These are phyloP conservation scores for Selaginella moellendorffii DNA, from an alignment of 75 land plant genomes.

Conservation along the genomic window DNA sequence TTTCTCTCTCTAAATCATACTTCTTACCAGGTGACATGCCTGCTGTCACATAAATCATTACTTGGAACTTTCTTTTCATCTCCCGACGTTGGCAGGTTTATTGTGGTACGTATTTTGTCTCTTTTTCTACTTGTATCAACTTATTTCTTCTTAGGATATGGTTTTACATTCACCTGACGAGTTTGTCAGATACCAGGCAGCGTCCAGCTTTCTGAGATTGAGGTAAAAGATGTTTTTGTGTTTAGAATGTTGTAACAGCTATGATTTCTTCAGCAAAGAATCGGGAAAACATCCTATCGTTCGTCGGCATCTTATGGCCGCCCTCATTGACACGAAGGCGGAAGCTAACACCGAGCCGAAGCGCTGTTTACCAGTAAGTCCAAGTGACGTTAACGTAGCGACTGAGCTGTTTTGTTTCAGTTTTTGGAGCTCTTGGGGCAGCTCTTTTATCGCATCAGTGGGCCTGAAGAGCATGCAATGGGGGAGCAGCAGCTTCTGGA, in stretches of 20 bases:
- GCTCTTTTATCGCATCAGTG: conserved; percentile 15
- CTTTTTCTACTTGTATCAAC: background rate
- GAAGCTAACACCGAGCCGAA: conserved; percentile 18
- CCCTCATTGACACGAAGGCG: conserved; percentile 17
- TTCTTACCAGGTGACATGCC: conserved; percentile 18
- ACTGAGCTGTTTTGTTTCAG: too few relatives aligned
- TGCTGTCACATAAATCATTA: conserved; percentile 12
- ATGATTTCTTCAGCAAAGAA: conserved; percentile 1
- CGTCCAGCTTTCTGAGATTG: conserved; percentile 16
- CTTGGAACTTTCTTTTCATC: conserved; percentile 13
- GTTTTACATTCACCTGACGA: conserved; percentile 21
- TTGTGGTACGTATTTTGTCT: conserved; percentile 16
- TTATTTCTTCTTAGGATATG: conserved; percentile 18
- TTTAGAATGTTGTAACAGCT: background rate
- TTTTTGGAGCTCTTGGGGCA: conserved; percentile 29
- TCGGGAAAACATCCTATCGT: background rate
- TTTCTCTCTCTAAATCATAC: background rate
- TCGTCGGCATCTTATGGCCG: conserved; percentile 15
- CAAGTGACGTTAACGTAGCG: too few relatives aligned
- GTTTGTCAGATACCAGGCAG: conserved; percentile 22
- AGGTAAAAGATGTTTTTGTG: conserved; percentile 8
- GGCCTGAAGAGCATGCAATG: conserved; percentile 15
- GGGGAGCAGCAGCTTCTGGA: conserved; percentile 22
- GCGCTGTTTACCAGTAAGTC: conserved; percentile 19
- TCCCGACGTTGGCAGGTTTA: conserved; percentile 15